A percentile compares a stretch with the other conserved stretches of the same genome.
These are phyloP conservation scores for Magnusiomyces magnusii DNA, from an alignment of 1,139 yeast species.

Conservation along the genomic window DNA sequence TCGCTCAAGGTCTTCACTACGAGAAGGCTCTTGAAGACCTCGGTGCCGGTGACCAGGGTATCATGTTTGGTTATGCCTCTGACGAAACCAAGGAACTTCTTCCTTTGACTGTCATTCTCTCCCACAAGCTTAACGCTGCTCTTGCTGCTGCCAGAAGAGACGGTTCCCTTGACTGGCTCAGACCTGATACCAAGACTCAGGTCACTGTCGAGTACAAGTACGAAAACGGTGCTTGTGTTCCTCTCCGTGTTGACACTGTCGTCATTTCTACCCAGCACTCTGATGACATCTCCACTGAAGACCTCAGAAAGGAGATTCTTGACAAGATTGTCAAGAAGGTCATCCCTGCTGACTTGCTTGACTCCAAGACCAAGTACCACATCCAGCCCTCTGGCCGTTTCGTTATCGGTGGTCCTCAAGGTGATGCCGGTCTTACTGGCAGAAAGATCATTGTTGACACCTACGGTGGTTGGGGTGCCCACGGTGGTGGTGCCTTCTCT, in stretches of 20 bases:
- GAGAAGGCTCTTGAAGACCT: conserved; percentile 94
- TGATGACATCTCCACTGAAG: conserved; percentile 89
- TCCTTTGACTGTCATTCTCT: conserved; percentile 88
- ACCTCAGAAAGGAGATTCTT: conserved; percentile 68
- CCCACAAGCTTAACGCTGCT: conserved; percentile 95
- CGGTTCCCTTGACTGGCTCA: conserved; percentile 90
- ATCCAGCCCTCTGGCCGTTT: conserved; percentile 99
- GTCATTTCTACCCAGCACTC: conserved; percentile 98
- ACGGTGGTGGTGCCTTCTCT: conserved; percentile 99
- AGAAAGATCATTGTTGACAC: conserved; percentile 99
- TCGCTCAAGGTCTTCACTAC: conserved; percentile 98
- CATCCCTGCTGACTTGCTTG: conserved; percentile 83
- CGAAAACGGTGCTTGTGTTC: conserved; percentile 92
- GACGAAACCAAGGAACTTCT: conserved; percentile 97
- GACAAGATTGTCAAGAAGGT: conserved; percentile 84
- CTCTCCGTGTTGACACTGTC: conserved; percentile 94
- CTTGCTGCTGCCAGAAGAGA: conserved; percentile 97
- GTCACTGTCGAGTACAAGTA: conserved; percentile 95
- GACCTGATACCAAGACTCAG: conserved; percentile 99
- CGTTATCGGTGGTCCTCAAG: conserved; percentile 99
- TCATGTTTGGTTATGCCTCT: conserved; percentile 99
- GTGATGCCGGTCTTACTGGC: conserved; percentile 99
- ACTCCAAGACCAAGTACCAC: conserved; percentile 93
- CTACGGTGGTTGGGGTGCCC: conserved; percentile 99
- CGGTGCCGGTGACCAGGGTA: conserved; percentile 99